phyloP scores from a whole-genome alignment of 805 yeast species.

The Danielia oregonensis region DNA sequence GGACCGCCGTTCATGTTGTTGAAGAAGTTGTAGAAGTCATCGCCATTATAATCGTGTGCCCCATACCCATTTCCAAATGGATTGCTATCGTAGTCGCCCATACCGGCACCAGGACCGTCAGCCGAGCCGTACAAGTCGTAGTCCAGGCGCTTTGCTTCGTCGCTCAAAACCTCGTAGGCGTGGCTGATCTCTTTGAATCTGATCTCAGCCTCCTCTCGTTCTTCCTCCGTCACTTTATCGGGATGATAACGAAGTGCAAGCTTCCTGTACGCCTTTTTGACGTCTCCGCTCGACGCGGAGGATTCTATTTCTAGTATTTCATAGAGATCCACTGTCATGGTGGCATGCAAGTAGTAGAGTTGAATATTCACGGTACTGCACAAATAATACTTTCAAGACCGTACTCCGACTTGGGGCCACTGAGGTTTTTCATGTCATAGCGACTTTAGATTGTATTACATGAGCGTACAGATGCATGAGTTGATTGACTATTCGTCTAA shows the following conservation, averaged over 20 bases:
- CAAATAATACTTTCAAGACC: too few relatives aligned
- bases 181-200: slow-evolving; percentile 79
- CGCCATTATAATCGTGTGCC: slow-evolving; percentile 55
- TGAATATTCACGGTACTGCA: slow-evolving; percentile 1
- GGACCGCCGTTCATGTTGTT: slow-evolving; percentile 36
- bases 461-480: too few relatives aligned
- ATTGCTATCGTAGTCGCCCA: slow-evolving; percentile 27
- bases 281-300: slow-evolving; percentile 65
- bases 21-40: slow-evolving; percentile 74
- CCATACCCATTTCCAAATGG: slow-evolving; percentile 33
- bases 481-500: too few relatives aligned
- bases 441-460: too few relatives aligned
- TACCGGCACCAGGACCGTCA: slow-evolving; percentile 22
- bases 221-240: slow-evolving; percentile 72
- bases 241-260: slow-evolving; percentile 85
- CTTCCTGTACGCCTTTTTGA: slow-evolving; percentile 79
- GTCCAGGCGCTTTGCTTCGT: slow-evolving; percentile 55
- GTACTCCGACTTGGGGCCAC: too few relatives aligned
- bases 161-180: slow-evolving; percentile 81
- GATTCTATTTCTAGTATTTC: slow-evolving; percentile 66
- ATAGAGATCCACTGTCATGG: slow-evolving; percentile 40
- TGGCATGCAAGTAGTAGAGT: neutral
- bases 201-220: slow-evolving; percentile 67
- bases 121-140: slow-evolving; percentile 57
- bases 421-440: too few relatives aligned